Evolutionary conservation across 805 yeast genomes (phyloP), one percentile per base, ranked within the genome.

Genomic region (Blastobotrys attinorum): DNA sequence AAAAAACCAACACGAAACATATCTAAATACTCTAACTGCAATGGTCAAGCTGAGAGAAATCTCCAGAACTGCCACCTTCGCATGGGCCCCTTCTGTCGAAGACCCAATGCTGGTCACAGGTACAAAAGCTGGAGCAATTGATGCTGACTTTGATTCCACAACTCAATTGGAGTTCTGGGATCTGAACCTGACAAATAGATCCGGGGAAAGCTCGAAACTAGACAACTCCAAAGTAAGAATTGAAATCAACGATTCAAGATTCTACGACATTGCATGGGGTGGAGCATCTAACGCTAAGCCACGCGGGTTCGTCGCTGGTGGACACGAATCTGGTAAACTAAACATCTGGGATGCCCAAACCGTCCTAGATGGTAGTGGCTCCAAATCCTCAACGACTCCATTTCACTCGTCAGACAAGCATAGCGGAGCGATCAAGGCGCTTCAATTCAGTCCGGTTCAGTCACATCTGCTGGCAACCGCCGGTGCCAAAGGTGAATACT

Each of bases 101-200:
- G 65, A 79, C 48, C 97, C 97, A 15, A 64, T 76, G 43, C 61
- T 92, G 52, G 97, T 88, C 18, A 77, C 96, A 1, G 98, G 96
- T 18, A 83, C 96, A 0, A 83, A 86, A n/a, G 89, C 97, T 0
- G 97, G 97, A 5, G 94, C 96, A 11, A 83, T 92, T 55, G 96
- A 87, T 60, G 84, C 83, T 35, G 79, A 82, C 59, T 89, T 89
- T 63, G 79, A 89, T 33, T 78, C 92, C 17, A 72, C 79, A 22
- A 79, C 96, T 1, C 64, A 74, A n/a, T 66, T 92, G 46, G 89
- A 87, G 55, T 70, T 92, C 47, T 83, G 94, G 84, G 79, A 83
- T 48, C 72, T 84, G 7, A 56, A 63, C 45, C 53, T 64, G 39
- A 45, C 52, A 33, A 67, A 65, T 48, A 60, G 58, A 43, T 54